Evolutionary conservation across 768 basidiomycete species (phyloP).

Genomic region (Trametes cingulata): DNA sequence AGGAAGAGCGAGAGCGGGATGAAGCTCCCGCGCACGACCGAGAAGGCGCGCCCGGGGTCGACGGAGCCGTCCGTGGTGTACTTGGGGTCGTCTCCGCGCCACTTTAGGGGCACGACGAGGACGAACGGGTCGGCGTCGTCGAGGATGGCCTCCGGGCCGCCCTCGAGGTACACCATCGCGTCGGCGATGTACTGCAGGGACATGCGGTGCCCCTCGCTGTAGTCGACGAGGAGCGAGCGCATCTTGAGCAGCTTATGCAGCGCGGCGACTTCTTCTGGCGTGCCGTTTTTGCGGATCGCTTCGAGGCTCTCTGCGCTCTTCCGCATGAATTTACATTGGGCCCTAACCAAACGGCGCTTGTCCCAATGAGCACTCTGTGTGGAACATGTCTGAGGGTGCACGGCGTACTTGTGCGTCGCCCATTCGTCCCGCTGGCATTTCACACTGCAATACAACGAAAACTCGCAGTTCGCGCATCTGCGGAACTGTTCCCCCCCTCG

Average conservation of each 20-base stretch:
- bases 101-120: not conserved
- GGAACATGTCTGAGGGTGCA: too few relatives aligned
- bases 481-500: not conserved
- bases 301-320: not conserved
- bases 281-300: not conserved
- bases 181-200: not conserved
- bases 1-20: not conserved
- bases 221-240: not conserved
- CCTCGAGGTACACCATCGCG: not conserved
- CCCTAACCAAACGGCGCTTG: too few relatives aligned
- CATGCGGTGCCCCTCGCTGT: not conserved
- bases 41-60: not conserved
- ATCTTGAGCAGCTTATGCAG: not conserved
- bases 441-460: not conserved
- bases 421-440: not conserved
- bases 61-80: not conserved
- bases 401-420: conserved; percentile 1
- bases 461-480: not conserved
- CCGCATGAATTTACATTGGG: not conserved
- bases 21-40: not conserved
- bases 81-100: too few relatives aligned
- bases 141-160: not conserved
- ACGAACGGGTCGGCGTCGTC: not conserved
- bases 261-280: not conserved
- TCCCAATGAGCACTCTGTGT: too few relatives aligned